Evolutionary conservation across 2,329 filamentous ascomycete genomes (phyloP), one percentile per base, ranked within the genome.

Genomic region (Didymella sp.): DNA sequence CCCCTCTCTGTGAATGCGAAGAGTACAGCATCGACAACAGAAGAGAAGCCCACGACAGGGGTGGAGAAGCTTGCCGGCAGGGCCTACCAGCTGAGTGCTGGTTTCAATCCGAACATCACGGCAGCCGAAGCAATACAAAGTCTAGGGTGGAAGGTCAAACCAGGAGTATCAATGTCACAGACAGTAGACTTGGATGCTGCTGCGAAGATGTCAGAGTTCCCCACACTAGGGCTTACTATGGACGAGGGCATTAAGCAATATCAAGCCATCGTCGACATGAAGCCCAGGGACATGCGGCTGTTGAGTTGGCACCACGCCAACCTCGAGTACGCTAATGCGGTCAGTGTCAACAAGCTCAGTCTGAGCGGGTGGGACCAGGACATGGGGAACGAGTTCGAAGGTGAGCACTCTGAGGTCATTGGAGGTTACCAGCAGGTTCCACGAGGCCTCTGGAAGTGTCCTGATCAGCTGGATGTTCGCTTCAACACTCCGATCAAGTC

Each of bases 281-380:
- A 87, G 13, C 85, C 93, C 1, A 90, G 92, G 71, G 95, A 99
- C 70, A 88, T 96, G 76, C 87, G 95, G 42, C 81, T 99, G 15
- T 84, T 98, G 70, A 99, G 97, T 71, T 99, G 95, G 95, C 96
- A 99, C 76, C 90, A 97, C 74, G 96, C 96, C 63, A 99, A 99
- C 72, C 83, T 99, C 13, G 95, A 99, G 76, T 99, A 99, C 73
- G 96, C 94, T 61, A 99, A 98, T 74, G 95, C 95, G 2, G 91
- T 88, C 2, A 96, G 92, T 63, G 87, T 96, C 51, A 88, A 90
- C 63, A 89, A 90, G 61, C 84, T 99, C 17, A 98, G 94, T 74
- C 85, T 99, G 13, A 87, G 89, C 7, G 89, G 93, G 0, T 98
- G 96, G 91, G 96, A 99, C 75, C 92, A 99, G 69, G 96, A 99